Percentiles rank a stretch among this genome's conserved stretches.
Evolutionary conservation across 805 yeast genomes (phyloP).

Genomic region (Saccharomyces paradoxus): DNA sequence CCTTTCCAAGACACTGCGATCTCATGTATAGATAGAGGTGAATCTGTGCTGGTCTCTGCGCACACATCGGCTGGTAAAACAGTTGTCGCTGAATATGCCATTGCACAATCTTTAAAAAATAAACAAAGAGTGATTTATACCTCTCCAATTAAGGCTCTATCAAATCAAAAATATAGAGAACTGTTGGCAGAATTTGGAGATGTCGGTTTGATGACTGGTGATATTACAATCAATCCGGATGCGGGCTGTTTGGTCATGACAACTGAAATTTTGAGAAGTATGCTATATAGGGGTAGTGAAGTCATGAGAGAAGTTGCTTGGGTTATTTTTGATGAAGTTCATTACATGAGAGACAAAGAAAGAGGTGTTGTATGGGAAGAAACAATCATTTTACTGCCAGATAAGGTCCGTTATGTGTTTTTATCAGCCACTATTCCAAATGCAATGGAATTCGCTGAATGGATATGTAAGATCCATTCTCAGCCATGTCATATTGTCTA

Average conservation of each 20-base stretch:
- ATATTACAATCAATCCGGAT: constrained; percentile 95
- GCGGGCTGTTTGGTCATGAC: constrained; percentile 99
- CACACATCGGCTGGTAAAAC: constrained; percentile 97
- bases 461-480: constrained; percentile 90
- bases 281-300: constrained; percentile 96
- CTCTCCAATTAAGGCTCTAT: constrained; percentile 89
- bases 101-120: constrained; percentile 85
- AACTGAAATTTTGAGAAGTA: constrained; percentile 91
- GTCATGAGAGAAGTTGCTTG: constrained; percentile 98
- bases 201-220: constrained; percentile 98
- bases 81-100: constrained; percentile 94
- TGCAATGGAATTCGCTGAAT: constrained; percentile 96
- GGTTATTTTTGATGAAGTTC: constrained; percentile 97
- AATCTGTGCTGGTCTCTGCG: constrained; percentile 93
- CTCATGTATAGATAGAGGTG: constrained; percentile 90
- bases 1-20: constrained; percentile 97
- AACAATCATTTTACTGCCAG: constrained; percentile 90
- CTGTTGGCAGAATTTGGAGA: constrained; percentile 88
- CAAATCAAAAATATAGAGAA: constrained; percentile 91
- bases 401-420: constrained; percentile 89
- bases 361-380: constrained; percentile 99
- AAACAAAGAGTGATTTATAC: constrained; percentile 93
- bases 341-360: constrained; percentile 94
- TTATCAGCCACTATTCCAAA: constrained; percentile 95
- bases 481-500: constrained; percentile 99